Evolutionary conservation across 305 asterid genomes (phyloP), one percentile per base, ranked within the genome.

Genomic region (Solanum aculeatissimum): DNA sequence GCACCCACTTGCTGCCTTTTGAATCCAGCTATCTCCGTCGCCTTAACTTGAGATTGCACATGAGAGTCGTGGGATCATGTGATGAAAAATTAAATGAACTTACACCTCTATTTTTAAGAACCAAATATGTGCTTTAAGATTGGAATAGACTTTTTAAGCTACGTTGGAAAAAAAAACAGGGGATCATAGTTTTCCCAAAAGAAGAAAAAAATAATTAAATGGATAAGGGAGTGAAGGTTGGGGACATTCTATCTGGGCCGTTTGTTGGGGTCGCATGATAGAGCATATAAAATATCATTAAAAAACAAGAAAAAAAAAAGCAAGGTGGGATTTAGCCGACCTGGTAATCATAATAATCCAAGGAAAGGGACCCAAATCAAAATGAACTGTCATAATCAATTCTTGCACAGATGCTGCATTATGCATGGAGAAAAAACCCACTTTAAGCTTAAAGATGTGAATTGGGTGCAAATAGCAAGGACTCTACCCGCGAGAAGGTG

Each of bases 331-430:
- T 43, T 16, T 25, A 38, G 54, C 70, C 57, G 60, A 69, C 62
- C 35, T 27, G 54, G 51, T 65, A 89, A 89, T 84, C 86, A 82
- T 84, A 77, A 66, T 83, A 84, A 84, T 75, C 84, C 74, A 63
- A 23, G 51, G 47, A 29, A 19, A 23, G 79, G 55, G 80, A 87
- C 84, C 85, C 92, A 88, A 83, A 75, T 62, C 84, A 1, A 19
- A 51, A 38, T 86, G 90, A 87, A 71, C 82, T 86, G 88, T 88
- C 93, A 85, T 84, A 83, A 87, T 91, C 92, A 81, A 29, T 77
- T 77, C 82, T 78, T 72, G 47, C 63, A 86, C 83, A 85, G 87
- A 74, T 83, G 88, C 65, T 84, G 63, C 65, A 83, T 81, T 63
- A 74, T 80, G 85, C 88, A 90, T 92, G 88, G 86, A 88, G 66